phyloP scores from a whole-genome alignment of 2,329 filamentous ascomycete genomes.

The Amauroascus niger region DNA sequence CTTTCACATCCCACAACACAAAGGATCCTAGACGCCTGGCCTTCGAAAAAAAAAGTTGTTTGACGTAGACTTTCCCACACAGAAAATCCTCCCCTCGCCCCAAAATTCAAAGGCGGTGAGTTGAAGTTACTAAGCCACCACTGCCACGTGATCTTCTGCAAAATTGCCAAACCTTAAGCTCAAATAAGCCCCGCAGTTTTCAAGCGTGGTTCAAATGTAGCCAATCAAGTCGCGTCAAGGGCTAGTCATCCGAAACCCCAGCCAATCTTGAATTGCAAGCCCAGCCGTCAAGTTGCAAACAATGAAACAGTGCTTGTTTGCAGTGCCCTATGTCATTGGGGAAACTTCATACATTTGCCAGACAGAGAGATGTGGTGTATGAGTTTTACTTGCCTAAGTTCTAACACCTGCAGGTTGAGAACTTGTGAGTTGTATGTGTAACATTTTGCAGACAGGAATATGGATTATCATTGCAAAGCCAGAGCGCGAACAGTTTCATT shows the following conservation, averaged over 20 bases:
- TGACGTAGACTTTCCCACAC: not conserved
- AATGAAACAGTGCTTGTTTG: not conserved
- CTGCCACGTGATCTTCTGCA: not conserved
- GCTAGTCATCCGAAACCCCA: not conserved
- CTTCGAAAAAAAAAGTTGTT: not conserved
- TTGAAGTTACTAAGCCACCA: not conserved
- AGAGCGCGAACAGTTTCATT: no score
- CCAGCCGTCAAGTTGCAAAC: not conserved
- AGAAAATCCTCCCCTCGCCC: no score
- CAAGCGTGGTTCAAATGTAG: not conserved
- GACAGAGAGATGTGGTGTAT: no score
- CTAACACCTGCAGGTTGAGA: no score
- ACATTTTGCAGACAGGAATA: no score
- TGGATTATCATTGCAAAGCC: no score
- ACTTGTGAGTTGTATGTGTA: no score
- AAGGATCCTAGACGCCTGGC: not conserved
- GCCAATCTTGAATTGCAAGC: not conserved
- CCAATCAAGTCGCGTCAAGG: not conserved
- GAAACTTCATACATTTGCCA: no score
- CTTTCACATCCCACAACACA: not conserved
- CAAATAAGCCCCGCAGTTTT: conserved; percentile 4
- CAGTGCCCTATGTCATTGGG: no score
- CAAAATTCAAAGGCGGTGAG: conserved; percentile 3
- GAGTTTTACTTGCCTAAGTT: no score
- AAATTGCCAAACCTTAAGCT: not conserved